Evolutionary conservation across 1,284 basidiomycete genomes (phyloP).

Genomic region (Calocybe gambosa): DNA sequence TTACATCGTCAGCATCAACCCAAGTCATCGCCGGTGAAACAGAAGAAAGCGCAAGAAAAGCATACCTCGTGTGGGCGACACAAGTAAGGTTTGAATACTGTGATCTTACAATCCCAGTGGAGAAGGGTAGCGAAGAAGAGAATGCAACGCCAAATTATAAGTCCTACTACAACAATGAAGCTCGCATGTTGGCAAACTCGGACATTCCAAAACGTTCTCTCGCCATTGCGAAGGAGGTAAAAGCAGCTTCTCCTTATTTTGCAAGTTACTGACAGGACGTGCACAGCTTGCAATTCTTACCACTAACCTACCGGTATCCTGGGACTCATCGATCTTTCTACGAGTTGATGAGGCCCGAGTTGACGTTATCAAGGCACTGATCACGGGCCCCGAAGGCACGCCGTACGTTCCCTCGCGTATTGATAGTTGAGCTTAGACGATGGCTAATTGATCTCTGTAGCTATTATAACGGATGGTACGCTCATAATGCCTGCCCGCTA

Average conservation of each 20-base stretch:
- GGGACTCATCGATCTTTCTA: conserved; percentile 87
- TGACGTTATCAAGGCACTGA: conserved; percentile 85
- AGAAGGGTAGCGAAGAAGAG: conserved; percentile 29
- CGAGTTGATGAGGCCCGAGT: conserved; percentile 83
- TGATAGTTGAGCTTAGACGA: conserved; percentile 2
- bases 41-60: conserved; percentile 61
- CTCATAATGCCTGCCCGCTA: conserved; percentile 9
- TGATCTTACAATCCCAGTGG: conserved; percentile 56
- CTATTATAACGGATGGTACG: conserved; percentile 79
- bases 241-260: conserved; percentile 4
- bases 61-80: conserved; percentile 79
- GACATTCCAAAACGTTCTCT: conserved; percentile 84
- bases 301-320: conserved; percentile 82
- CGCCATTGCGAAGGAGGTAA: conserved; percentile 87
- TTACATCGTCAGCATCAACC: conserved; percentile 36
- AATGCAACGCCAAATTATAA: conserved; percentile 66
- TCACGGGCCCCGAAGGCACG: conserved; percentile 87
- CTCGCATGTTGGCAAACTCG: conserved; percentile 68
- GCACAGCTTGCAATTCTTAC: conserved; percentile 80
- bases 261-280: conserved; percentile 8
- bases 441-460: conserved; percentile 28
- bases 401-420: conserved; percentile 52
- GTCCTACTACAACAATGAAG: conserved; percentile 74
- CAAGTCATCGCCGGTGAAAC: conserved; percentile 47
- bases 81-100: conserved; percentile 82